These are phyloP conservation scores for Candida insectorum DNA, from an alignment of 805 yeast genomes.

Conservation along the genomic window DNA sequence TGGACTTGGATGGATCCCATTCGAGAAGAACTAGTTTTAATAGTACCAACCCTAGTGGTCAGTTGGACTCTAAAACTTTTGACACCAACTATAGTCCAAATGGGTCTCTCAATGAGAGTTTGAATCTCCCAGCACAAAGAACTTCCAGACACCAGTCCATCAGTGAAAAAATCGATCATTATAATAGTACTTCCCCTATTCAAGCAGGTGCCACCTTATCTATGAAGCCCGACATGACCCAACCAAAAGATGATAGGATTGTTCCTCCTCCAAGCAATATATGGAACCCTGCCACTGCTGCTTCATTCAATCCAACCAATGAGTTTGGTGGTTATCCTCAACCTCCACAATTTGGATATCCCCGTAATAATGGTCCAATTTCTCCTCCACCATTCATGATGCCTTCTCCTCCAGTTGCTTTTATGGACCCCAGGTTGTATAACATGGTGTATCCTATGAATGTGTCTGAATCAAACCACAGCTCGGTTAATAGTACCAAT, in stretches of 20 bases:
- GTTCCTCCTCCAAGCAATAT: conserved; percentile 22
- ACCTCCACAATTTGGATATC: conserved; percentile 18
- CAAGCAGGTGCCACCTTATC: conserved; percentile 40
- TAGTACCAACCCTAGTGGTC: conserved; percentile 10
- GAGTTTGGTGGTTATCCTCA: neutral
- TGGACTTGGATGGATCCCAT: conserved; percentile 25
- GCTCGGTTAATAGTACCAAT: conserved; percentile 4
- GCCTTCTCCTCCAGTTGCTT: conserved; percentile 31
- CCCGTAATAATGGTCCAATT: conserved; percentile 24
- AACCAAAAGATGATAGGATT: conserved; percentile 10
- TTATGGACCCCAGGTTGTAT: conserved; percentile 35
- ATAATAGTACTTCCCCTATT: conserved; percentile 44
- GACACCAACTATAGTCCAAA: conserved; percentile 25
- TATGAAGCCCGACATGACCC: conserved; percentile 23
- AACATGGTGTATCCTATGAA: conserved; percentile 22
- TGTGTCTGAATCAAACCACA: conserved; percentile 11
- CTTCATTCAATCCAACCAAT: conserved; percentile 50
- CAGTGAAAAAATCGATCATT: conserved; percentile 62
- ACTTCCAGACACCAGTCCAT: conserved; percentile 49
- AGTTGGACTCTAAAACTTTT: conserved; percentile 2
- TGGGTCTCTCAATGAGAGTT: conserved; percentile 41
- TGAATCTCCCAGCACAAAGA: conserved; percentile 33
- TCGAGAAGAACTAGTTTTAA: conserved; percentile 53
- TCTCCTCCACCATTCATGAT: conserved; percentile 39
- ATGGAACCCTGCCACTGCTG: conserved; percentile 68